A percentile compares a stretch with the other conserved stretches of the same genome.
Conservation (phyloP, 345 rosid genomes). For the Citropsis articulata region DNA sequence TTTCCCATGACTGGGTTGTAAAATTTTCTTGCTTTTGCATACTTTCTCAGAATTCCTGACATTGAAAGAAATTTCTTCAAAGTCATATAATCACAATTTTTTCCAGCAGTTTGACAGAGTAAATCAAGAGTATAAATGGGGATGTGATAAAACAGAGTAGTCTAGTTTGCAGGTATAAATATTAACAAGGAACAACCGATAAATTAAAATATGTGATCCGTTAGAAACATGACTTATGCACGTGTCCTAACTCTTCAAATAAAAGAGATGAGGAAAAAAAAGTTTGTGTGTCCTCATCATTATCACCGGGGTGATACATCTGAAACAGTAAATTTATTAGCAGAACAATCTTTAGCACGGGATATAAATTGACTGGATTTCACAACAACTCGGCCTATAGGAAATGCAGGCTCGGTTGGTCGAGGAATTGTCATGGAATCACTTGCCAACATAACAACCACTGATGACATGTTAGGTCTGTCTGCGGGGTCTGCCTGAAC, state of each 20-base stretch:
- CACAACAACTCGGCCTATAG: conserved; percentile 2
- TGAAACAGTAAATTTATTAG: neutral
- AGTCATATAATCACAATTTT: too few species aligned
- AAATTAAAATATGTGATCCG: neutral
- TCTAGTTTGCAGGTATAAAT: neutral
- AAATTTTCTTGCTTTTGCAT: too few species aligned
- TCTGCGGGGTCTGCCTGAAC: conserved; percentile 20
- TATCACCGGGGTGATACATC: neutral
- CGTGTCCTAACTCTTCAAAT: neutral
- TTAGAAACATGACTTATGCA: neutral
- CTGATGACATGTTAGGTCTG: conserved; percentile 15
- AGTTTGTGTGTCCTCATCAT: too few species aligned
- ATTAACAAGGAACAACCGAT: neutral
- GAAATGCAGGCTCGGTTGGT: conserved; percentile 32
- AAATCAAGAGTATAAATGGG: neutral
- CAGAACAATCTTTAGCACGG: neutral
- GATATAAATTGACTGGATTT: neutral
- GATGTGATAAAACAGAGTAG: neutral
- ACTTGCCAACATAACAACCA: conserved; percentile 24
- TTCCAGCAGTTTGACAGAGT: too few species aligned
- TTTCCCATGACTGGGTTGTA: too few species aligned
- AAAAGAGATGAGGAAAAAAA: neutral
- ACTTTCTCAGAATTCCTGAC: too few species aligned
- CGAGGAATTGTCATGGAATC: conserved; percentile 14
- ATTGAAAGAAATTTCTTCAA: too few species aligned